Percentiles rank a stretch among this genome's conserved stretches.
phyloP scores from a whole-genome alignment of 208 protist species.

The Trypanosoma brucei region DNA sequence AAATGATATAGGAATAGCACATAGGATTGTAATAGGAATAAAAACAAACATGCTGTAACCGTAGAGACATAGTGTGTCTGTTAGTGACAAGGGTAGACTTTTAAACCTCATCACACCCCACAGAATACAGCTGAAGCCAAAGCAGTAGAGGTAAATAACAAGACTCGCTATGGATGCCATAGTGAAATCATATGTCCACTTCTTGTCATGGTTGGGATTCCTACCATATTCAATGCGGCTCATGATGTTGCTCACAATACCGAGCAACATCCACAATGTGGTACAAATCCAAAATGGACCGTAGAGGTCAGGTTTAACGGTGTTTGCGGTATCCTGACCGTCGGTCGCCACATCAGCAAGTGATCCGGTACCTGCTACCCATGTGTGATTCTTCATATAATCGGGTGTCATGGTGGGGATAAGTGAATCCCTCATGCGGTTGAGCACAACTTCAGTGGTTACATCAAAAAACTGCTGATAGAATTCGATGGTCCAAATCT shows the following conservation, averaged over 20 bases:
- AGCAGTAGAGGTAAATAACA: slow-evolving; percentile 85
- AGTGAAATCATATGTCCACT: slow-evolving; percentile 79
- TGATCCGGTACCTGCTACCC: slow-evolving; percentile 28
- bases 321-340: slow-evolving; percentile 45
- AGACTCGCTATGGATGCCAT: slow-evolving; percentile 62
- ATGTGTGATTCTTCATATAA: slow-evolving; percentile 78
- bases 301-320: slow-evolving; percentile 78
- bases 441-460: slow-evolving; percentile 71
- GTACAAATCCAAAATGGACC: slow-evolving; percentile 90
- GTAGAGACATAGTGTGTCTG: slow-evolving; percentile 81
- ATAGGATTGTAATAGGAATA: slow-evolving; percentile 63
- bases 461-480: slow-evolving; percentile 92
- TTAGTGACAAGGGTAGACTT: slow-evolving; percentile 54
- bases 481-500: slow-evolving; percentile 81
- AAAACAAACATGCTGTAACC: slow-evolving; percentile 91
- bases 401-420: slow-evolving; percentile 70
- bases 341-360: slow-evolving; percentile 23
- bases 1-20: slow-evolving; percentile 54
- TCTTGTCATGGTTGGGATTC: slow-evolving; percentile 11
- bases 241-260: slow-evolving; percentile 80
- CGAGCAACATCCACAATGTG: slow-evolving; percentile 86
- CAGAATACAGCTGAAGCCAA: slow-evolving; percentile 58
- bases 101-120: slow-evolving; percentile 89
- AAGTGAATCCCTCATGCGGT: slow-evolving; percentile 66
- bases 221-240: slow-evolving; percentile 49